Evolutionary conservation across 2,329 filamentous ascomycete species (phyloP).

Genomic region (Graphium sp.): DNA sequence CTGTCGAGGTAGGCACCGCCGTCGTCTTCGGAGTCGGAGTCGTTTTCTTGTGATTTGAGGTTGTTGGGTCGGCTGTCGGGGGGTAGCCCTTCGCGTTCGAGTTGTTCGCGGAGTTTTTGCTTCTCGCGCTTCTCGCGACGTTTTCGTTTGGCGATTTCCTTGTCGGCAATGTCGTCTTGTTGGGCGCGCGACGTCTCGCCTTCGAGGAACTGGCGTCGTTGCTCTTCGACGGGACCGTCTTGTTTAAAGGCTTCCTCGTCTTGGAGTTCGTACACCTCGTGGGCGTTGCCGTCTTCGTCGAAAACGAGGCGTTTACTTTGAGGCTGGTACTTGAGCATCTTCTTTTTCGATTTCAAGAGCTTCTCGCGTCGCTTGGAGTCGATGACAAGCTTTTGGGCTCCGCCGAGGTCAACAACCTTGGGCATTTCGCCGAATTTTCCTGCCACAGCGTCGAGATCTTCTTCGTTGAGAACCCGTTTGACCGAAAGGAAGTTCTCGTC

Average conservation of each 20-base stretch:
- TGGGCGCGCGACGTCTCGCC: slow-evolving; percentile 55
- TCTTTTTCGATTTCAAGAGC: slow-evolving; percentile 87
- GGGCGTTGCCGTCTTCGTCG: slow-evolving; percentile 78
- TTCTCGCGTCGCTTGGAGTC: slow-evolving; percentile 95
- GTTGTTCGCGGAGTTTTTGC: slow-evolving; percentile 47
- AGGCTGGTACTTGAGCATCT: slow-evolving; percentile 79
- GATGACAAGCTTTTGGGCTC: slow-evolving; percentile 60
- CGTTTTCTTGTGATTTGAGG: slow-evolving; percentile 9
- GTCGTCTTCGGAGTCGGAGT: slow-evolving; percentile 7
- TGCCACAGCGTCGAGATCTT: slow-evolving; percentile 38
- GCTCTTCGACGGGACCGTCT: slow-evolving; percentile 58
- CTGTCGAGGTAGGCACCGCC: slow-evolving; percentile 15
- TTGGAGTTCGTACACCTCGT: slow-evolving; percentile 76
- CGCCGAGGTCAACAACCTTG: slow-evolving; percentile 51
- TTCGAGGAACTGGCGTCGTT: slow-evolving; percentile 63
- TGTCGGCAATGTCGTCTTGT: slow-evolving; percentile 67
- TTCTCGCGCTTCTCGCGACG: slow-evolving; percentile 60
- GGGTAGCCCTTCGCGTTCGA: slow-evolving; percentile 24
- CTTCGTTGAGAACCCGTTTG: slow-evolving; percentile 69
- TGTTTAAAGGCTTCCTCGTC: slow-evolving; percentile 66
- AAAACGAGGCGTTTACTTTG: slow-evolving; percentile 75
- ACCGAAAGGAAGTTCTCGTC: slow-evolving; percentile 75
- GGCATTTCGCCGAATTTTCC: slow-evolving; percentile 21
- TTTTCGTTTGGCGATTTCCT: slow-evolving; percentile 63
- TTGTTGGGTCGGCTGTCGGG: slow-evolving; percentile 10